These are phyloP conservation scores for Nakaseomyces nivariensis DNA, from an alignment of 1,139 yeast species.

Conservation along the genomic window DNA sequence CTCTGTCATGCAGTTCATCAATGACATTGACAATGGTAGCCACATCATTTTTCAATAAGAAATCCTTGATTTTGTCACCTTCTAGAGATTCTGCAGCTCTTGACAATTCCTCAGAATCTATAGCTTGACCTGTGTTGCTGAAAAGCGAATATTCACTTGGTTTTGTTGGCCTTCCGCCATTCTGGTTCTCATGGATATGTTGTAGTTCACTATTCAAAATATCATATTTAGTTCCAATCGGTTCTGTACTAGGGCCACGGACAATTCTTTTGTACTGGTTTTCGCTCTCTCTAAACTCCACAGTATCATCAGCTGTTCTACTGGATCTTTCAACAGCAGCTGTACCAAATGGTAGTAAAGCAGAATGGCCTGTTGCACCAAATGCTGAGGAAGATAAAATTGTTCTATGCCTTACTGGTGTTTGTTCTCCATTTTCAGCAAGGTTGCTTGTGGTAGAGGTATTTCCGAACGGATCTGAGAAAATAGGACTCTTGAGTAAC, in stretches of 20 bases:
- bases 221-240: constrained; percentile 5
- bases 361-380: constrained; percentile 28
- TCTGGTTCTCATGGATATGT: not conserved
- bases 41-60: constrained; percentile 43
- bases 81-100: constrained; percentile 30
- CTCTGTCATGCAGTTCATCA: constrained; percentile 40
- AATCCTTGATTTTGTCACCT: constrained; percentile 46
- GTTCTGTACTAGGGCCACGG: constrained; percentile 1
- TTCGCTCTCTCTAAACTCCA: constrained; percentile 16
- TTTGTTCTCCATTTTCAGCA: not conserved
- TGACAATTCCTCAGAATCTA: constrained; percentile 15
- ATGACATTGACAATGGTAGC: constrained; percentile 43
- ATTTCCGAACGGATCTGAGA: not conserved
- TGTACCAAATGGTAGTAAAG: constrained; percentile 30
- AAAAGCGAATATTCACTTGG: not conserved
- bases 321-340: constrained; percentile 20
- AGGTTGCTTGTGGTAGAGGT: not conserved
- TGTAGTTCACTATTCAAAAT: constrained; percentile 10
- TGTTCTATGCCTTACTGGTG: constrained; percentile 4
- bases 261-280: constrained; percentile 7
- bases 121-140: not conserved
- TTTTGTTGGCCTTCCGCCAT: not conserved
- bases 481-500: not conserved
- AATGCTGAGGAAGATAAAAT: constrained; percentile 18
- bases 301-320: constrained; percentile 24